Conservation (phyloP, 768 basidiomycete species). For the Ramaria sp. region DNA sequence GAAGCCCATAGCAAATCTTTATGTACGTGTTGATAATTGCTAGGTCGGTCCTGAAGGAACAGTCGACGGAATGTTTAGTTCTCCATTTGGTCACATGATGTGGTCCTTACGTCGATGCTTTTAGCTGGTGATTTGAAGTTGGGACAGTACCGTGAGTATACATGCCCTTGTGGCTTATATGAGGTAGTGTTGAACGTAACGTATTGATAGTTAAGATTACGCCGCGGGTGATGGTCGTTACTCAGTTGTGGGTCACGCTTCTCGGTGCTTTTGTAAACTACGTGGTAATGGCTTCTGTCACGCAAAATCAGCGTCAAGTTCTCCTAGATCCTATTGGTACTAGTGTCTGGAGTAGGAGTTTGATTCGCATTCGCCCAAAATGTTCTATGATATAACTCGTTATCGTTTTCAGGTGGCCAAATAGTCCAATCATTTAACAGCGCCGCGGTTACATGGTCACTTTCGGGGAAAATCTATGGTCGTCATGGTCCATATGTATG, state of each 20-base stretch:
- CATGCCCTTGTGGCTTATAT: neutral
- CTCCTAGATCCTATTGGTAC: constrained; percentile 42
- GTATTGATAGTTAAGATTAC: constrained; percentile 46
- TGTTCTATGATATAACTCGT: neutral
- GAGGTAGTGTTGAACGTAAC: neutral
- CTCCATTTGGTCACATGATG: constrained; percentile 59
- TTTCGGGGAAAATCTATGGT: constrained; percentile 48
- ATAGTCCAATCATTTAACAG: constrained; percentile 42
- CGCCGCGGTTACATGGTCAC: constrained; percentile 52
- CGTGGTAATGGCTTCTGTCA: constrained; percentile 39
- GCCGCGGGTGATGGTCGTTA: constrained; percentile 53
- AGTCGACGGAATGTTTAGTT: constrained; percentile 27
- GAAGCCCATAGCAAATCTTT: constrained; percentile 58
- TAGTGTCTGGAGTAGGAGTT: constrained; percentile 37
- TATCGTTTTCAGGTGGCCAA: constrained; percentile 29
- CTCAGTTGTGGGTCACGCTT: constrained; percentile 55
- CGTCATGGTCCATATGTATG: constrained; percentile 44
- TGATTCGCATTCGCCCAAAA: neutral
- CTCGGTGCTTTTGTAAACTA: constrained; percentile 27
- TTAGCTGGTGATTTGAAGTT: constrained; percentile 30
- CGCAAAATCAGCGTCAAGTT: constrained; percentile 42
- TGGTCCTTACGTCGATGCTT: constrained; percentile 40
- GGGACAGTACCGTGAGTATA: constrained; percentile 29
- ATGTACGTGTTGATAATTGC: constrained; percentile 26
- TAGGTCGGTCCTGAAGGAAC: neutral